Evolutionary conservation across 2,329 filamentous ascomycete genomes (phyloP).

Genomic region (Diplodia sapinea): DNA sequence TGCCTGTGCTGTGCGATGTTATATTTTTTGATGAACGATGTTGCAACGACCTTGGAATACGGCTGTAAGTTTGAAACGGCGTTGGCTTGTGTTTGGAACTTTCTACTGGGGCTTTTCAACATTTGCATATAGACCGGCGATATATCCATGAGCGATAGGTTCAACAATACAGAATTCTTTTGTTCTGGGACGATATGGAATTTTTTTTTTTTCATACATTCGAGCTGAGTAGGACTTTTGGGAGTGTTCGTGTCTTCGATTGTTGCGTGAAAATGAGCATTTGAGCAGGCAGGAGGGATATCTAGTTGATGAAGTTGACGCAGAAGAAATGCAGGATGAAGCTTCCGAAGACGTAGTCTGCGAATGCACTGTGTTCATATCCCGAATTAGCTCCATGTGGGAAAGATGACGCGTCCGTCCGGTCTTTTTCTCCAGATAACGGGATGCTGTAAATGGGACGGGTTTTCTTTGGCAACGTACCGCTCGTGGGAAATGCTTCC

Average conservation of each 20-base stretch:
- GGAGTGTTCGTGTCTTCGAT: constrained; percentile 4
- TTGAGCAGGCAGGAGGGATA: constrained; percentile 9
- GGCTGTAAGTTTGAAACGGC: neutral
- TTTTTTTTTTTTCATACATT: constrained; percentile 14
- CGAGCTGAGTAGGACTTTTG: constrained; percentile 13
- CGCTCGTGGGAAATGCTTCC: constrained; percentile 78
- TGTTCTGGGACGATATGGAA: constrained; percentile 2
- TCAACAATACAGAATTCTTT: neutral
- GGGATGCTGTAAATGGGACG: neutral
- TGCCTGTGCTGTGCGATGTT: neutral
- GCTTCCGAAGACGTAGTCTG: constrained; percentile 94
- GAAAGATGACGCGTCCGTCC: neutral
- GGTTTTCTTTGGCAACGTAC: constrained; percentile 53
- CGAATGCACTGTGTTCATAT: constrained; percentile 73
- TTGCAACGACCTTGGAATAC: neutral
- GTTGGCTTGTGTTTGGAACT: neutral
- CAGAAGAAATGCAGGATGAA: constrained; percentile 98
- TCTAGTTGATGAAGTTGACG: constrained; percentile 98
- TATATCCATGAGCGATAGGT: constrained; percentile 17
- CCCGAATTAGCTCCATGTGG: neutral
- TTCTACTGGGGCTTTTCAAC: neutral
- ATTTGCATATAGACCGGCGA: constrained; percentile 22
- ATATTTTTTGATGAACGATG: neutral
- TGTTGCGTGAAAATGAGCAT: constrained; percentile 11
- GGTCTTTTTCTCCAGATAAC: neutral